Evolutionary conservation across 805 yeast species (phyloP).

Genomic region (Yamadazyma nakazawae): DNA sequence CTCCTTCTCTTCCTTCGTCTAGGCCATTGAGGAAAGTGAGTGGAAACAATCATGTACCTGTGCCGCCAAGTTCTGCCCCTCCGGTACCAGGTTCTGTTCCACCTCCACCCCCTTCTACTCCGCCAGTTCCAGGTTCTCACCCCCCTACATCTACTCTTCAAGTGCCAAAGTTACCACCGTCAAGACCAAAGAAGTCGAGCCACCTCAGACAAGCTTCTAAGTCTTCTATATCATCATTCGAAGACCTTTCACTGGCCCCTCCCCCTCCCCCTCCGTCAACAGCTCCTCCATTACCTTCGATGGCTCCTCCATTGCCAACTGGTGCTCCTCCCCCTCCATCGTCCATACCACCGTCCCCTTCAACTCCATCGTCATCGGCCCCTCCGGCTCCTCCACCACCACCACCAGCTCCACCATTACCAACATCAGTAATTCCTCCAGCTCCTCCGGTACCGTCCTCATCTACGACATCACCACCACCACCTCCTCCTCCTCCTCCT

Average conservation of each 20-base stretch:
- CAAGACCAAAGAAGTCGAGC: conserved; percentile 37
- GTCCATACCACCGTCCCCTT: conserved; percentile 14
- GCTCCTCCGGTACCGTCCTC: conserved; percentile 24
- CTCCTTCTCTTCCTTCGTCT: not conserved
- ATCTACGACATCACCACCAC: conserved; percentile 13
- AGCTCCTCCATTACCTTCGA: conserved; percentile 18
- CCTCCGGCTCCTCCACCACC: conserved; percentile 16
- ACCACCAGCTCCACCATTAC: conserved; percentile 14
- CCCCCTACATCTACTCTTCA: conserved; percentile 23
- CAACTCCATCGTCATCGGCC: conserved; percentile 16
- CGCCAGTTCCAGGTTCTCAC: conserved; percentile 10
- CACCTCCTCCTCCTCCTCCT: conserved; percentile 8
- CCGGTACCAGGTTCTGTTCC: conserved; percentile 1
- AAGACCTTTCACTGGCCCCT: conserved; percentile 7
- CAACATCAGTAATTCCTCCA: conserved; percentile 51
- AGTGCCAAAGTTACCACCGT: conserved; percentile 37
- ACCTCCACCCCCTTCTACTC: conserved; percentile 2
- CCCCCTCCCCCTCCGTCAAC: conserved; percentile 8
- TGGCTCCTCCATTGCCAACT: conserved; percentile 27
- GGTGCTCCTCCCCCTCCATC: conserved; percentile 19
- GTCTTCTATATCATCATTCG: conserved; percentile 19
- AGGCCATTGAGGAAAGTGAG: not conserved
- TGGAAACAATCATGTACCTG: not conserved
- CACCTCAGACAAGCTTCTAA: conserved; percentile 26
- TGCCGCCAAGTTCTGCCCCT: not conserved